A percentile compares a stretch with the other conserved stretches of the same genome.
These are phyloP conservation scores for Rhodotorula sp. DNA, from an alignment of 1,284 basidiomycete genomes.

Conservation along the genomic window DNA sequence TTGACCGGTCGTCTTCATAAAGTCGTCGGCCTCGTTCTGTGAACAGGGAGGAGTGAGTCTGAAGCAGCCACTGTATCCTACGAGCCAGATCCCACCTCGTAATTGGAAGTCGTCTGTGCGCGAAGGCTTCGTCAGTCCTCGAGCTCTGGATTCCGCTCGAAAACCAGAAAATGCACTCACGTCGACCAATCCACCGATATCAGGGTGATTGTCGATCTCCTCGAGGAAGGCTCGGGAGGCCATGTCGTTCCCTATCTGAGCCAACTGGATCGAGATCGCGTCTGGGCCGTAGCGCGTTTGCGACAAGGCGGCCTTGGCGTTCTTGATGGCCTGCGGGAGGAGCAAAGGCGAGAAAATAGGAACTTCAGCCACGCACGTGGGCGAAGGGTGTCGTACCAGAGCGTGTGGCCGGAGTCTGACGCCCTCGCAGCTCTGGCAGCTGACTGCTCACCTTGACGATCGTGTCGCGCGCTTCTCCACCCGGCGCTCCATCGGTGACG, in stretches of 20 bases:
- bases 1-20: conserved; percentile 7
- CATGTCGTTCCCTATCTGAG: conserved; percentile 52
- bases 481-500: conserved; percentile 26
- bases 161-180: not conserved
- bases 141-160: no score
- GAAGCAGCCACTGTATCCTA: not conserved
- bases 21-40: conserved; percentile 17
- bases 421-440: conserved; percentile 34
- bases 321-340: conserved; percentile 42
- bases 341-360: not conserved
- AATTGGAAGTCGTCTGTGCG: not conserved
- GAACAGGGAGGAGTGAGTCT: no score
- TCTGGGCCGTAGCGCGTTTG: conserved; percentile 52
- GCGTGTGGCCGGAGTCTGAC: no score
- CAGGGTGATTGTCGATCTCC: conserved; percentile 51
- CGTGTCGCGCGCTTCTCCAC: conserved; percentile 12
- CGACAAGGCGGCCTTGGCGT: conserved; percentile 49
- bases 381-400: no score
- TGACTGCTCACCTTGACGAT: conserved; percentile 40
- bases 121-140: not conserved
- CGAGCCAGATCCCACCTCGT: not conserved
- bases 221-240: conserved; percentile 48
- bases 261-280: conserved; percentile 52
- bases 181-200: conserved; percentile 17
- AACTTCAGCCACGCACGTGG: no score